Percentiles rank a stretch among this genome's conserved stretches.
Evolutionary conservation across 192 early-diverging fungal genomes (phyloP).

Genomic region (Endogone sp.): DNA sequence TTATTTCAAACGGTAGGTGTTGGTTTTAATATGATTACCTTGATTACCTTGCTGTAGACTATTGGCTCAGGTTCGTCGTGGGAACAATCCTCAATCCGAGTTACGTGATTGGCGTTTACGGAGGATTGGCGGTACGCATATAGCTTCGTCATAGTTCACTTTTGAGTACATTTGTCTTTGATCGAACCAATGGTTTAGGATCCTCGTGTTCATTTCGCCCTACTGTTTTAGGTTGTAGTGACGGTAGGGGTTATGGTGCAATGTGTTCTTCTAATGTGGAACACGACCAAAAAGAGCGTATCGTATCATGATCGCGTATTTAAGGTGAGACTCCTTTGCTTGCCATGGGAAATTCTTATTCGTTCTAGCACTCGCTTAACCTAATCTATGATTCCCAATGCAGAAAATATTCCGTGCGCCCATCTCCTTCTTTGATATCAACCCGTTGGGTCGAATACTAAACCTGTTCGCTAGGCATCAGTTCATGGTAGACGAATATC

Average conservation of each 20-base stretch:
- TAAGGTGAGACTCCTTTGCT: neutral
- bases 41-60: neutral
- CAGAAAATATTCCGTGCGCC: constrained; percentile 65
- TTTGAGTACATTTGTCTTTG: too few relatives aligned
- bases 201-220: neutral
- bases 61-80: neutral
- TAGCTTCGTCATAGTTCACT: too few relatives aligned
- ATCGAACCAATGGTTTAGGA: too few relatives aligned
- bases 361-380: too few relatives aligned
- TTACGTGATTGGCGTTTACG: neutral
- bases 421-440: constrained; percentile 66
- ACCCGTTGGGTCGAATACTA: constrained; percentile 64
- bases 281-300: neutral
- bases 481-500: neutral
- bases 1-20: too few relatives aligned
- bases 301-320: neutral
- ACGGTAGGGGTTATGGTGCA: neutral
- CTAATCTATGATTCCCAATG: too few relatives aligned
- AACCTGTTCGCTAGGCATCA: constrained; percentile 45
- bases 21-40: too few relatives aligned
- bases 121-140: neutral
- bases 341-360: too few relatives aligned
- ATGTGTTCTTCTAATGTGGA: neutral
- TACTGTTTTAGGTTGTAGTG: neutral
- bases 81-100: neutral